phyloP scores from a whole-genome alignment of 148 eudicot species.

The Nyssa sinensis region DNA sequence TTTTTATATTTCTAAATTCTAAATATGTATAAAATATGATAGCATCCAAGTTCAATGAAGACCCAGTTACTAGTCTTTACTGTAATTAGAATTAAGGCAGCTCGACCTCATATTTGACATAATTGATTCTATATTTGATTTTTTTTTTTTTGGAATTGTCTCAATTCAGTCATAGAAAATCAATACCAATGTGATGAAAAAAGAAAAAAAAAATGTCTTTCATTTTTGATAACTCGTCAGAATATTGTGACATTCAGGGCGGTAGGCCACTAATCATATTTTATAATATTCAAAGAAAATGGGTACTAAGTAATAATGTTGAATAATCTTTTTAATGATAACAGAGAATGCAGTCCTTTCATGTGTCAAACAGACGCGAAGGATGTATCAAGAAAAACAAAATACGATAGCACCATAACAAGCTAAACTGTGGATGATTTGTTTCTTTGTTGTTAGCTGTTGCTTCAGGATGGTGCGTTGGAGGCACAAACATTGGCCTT shows the following conservation, averaged over 20 bases:
- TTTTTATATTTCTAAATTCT: not conserved
- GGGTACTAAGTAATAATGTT: not conserved
- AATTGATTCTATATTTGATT: no score
- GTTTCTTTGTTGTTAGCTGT: constrained; percentile 5
- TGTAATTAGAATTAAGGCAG: not conserved
- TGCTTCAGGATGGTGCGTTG: not conserved
- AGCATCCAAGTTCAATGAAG: not conserved
- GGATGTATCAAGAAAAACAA: constrained; percentile 4
- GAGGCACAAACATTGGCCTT: not conserved
- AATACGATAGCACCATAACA: not conserved
- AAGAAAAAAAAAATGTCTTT: no score
- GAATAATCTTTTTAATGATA: not conserved
- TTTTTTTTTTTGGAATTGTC: no score
- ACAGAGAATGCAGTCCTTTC: not conserved
- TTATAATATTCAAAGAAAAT: no score
- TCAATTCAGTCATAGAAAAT: no score
- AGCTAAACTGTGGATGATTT: not conserved
- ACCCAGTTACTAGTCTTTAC: no score
- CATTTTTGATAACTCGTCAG: no score
- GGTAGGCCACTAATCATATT: no score
- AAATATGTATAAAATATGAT: not conserved
- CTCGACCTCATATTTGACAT: not conserved
- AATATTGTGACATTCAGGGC: no score
- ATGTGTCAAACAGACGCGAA: not conserved
- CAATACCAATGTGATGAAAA: no score